Percentiles rank a stretch among this genome's conserved stretches.
Evolutionary conservation across 805 yeast species (phyloP).

Genomic region (Lipomyces yamanashiensis): DNA sequence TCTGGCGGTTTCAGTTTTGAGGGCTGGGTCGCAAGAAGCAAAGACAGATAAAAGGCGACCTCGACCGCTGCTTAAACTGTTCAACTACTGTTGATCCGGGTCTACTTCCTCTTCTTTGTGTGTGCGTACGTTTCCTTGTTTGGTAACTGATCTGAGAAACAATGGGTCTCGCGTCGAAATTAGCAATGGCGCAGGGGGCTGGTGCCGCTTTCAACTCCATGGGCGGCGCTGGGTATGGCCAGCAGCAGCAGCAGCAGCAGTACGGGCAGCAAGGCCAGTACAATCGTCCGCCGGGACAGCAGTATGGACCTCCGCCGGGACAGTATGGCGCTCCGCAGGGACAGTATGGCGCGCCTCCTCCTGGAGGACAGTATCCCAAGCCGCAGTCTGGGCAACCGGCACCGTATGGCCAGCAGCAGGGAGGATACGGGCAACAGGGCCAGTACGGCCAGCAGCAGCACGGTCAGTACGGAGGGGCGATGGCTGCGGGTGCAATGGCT

Average conservation of each 20-base stretch:
- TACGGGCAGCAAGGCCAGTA: slow-evolving; percentile 5
- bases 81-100: too few relatives aligned
- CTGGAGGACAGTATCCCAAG: background rate
- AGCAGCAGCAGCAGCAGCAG: background rate
- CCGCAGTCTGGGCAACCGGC: slow-evolving; percentile 1
- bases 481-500: background rate
- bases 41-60: too few relatives aligned
- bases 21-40: too few relatives aligned
- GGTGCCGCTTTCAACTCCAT: background rate
- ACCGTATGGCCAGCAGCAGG: slow-evolving; percentile 9
- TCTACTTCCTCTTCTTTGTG: too few relatives aligned
- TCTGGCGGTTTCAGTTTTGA: too few relatives aligned
- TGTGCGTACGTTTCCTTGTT: background rate
- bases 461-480: slow-evolving; percentile 12
- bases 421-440: slow-evolving; percentile 14
- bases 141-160: background rate
- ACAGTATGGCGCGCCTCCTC: slow-evolving; percentile 7
- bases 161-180: slow-evolving; percentile 16
- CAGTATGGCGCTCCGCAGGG: slow-evolving; percentile 10
- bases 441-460: slow-evolving; percentile 12
- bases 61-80: too few relatives aligned
- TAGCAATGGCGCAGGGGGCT: slow-evolving; percentile 8
- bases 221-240: background rate
- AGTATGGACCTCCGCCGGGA: slow-evolving; percentile 8
- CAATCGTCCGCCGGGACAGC: background rate